Conservation (phyloP, 345 rosid genomes). For the Mangifera indica region DNA sequence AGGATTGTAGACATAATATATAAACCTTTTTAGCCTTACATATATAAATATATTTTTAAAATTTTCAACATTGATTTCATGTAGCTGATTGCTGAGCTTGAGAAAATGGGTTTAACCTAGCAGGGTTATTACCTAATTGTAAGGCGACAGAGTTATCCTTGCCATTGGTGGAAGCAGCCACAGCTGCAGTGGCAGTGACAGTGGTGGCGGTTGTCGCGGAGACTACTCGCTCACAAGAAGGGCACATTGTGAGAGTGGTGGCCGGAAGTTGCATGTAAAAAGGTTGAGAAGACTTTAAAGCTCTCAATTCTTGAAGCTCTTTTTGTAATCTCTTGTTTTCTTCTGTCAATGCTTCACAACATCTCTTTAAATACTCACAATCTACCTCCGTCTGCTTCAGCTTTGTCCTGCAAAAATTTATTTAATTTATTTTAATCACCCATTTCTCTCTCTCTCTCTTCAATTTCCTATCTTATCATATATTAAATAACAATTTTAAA, state of each 20-base stretch:
- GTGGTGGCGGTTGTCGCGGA: conserved; percentile 48
- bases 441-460: too few species aligned
- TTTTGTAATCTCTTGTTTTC: conserved; percentile 89
- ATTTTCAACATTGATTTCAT: conserved; percentile 18
- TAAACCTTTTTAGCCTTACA: neutral
- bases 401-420: conserved; percentile 57
- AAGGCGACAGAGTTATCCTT: conserved; percentile 14
- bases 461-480: too few species aligned
- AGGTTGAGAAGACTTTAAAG: conserved; percentile 75
- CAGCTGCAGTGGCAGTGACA: conserved; percentile 22
- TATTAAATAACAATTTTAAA: too few species aligned
- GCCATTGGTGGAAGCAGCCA: neutral
- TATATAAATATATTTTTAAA: neutral
- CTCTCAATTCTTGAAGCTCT: conserved; percentile 79
- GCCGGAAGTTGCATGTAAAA: conserved; percentile 97
- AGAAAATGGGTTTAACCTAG: conserved; percentile 30
- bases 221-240: conserved; percentile 93
- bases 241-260: conserved; percentile 99
- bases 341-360: conserved; percentile 84
- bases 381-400: conserved; percentile 94
- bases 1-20: neutral
- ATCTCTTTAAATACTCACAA: conserved; percentile 86
- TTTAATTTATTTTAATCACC: neutral
- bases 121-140: conserved; percentile 17
- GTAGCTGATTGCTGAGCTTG: conserved; percentile 32